Conservation (phyloP, 257 asterid species). For the Marsdenia floribunda region DNA sequence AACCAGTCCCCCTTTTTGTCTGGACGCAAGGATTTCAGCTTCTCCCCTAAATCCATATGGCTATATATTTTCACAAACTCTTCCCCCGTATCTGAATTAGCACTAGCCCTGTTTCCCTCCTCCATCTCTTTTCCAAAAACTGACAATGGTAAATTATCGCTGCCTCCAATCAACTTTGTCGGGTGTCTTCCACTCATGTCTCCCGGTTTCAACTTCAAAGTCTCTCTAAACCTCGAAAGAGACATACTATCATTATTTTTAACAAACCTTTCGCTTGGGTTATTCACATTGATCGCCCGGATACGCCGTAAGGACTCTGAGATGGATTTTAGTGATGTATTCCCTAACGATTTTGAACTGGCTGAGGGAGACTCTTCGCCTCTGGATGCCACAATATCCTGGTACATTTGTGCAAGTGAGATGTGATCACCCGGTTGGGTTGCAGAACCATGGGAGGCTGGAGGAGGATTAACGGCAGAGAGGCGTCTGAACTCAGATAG, state of each 20-base stretch:
- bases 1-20: conserved; percentile 59
- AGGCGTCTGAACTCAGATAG: conserved; percentile 29
- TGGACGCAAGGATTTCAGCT: conserved; percentile 58
- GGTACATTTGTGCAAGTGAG: conserved; percentile 34
- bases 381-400: conserved; percentile 13
- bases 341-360: neutral
- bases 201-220: conserved; percentile 6
- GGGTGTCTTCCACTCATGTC: conserved; percentile 10
- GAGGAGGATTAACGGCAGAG: conserved; percentile 13
- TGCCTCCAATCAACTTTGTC: conserved; percentile 15
- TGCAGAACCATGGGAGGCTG: conserved; percentile 15
- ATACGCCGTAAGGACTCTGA: conserved; percentile 17
- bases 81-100: conserved; percentile 1
- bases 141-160: neutral
- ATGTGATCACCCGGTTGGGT: neutral
- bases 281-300: neutral
- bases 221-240: conserved; percentile 11
- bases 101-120: neutral
- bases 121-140: conserved; percentile 18
- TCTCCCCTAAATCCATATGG: conserved; percentile 46
- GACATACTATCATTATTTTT: conserved; percentile 1
- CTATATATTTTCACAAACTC: conserved; percentile 22
- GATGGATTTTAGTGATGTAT: conserved; percentile 6
- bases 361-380: conserved; percentile 4
- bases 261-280: conserved; percentile 4